phyloP scores from a whole-genome alignment of 2,329 filamentous ascomycete species.

The Arthrobotrys pseudoclavata region DNA sequence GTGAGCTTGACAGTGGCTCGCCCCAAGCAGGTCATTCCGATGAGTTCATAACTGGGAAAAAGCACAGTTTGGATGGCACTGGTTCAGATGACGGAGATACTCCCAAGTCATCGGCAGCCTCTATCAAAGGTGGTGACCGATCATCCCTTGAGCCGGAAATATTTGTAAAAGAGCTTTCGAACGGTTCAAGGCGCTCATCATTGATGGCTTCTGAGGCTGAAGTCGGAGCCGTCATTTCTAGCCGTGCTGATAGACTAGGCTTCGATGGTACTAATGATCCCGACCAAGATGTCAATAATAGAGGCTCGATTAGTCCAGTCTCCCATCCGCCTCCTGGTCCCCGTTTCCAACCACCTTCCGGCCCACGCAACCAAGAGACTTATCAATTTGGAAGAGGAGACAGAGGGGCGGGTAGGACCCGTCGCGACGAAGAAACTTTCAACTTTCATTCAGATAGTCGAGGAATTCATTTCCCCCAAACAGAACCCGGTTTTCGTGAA shows the following conservation, averaged over 20 bases:
- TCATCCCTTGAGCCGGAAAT: conserved; percentile 5
- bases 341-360: conserved; percentile 49
- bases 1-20: conserved; percentile 40
- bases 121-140: conserved; percentile 20
- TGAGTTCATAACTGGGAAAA: background rate
- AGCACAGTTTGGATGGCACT: conserved; percentile 12
- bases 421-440: conserved; percentile 42
- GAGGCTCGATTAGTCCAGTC: conserved; percentile 2
- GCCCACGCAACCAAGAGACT: conserved; percentile 35
- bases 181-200: conserved; percentile 36
- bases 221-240: background rate
- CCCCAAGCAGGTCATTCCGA: conserved; percentile 25
- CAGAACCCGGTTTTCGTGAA: conserved; percentile 53
- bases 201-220: conserved; percentile 37
- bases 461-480: conserved; percentile 49
- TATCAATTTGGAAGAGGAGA: conserved; percentile 42
- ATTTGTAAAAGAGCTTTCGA: background rate
- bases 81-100: conserved; percentile 33
- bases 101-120: conserved; percentile 35
- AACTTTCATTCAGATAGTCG: conserved; percentile 47
- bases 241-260: background rate
- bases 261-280: conserved; percentile 18
- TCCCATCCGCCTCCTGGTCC: conserved; percentile 19
- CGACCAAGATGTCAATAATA: background rate
- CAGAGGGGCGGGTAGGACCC: conserved; percentile 10